Evolutionary conservation across 345 rosid genomes (phyloP).

Genomic region (Populus euphratica): DNA sequence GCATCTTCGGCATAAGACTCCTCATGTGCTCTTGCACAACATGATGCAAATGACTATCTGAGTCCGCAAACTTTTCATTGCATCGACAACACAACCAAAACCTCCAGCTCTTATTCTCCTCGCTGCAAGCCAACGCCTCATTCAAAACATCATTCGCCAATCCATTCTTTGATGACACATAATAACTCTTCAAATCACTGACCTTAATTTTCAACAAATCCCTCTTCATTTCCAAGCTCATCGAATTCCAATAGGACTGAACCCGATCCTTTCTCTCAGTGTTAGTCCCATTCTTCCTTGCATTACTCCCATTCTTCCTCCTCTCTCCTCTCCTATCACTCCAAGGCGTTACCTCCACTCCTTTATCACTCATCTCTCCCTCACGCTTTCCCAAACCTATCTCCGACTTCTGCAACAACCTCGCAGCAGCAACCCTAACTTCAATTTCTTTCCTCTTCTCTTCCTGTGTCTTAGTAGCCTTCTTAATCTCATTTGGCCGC

Average conservation of each 20-base stretch:
- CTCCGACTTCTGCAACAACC: conserved; percentile 74
- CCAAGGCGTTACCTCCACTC: conserved; percentile 38
- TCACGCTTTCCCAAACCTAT: conserved; percentile 26
- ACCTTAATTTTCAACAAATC: conserved; percentile 59
- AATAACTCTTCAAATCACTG: conserved; percentile 58
- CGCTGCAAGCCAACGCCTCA: conserved; percentile 59
- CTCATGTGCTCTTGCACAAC: conserved; percentile 75
- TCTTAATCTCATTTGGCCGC: conserved; percentile 91
- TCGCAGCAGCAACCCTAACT: conserved; percentile 90
- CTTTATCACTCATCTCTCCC: conserved; percentile 45
- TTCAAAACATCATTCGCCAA: conserved; percentile 49
- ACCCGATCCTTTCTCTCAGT: conserved; percentile 66
- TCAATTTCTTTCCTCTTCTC: conserved; percentile 94
- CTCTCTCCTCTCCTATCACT: conserved; percentile 66
- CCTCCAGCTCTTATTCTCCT: conserved; percentile 64
- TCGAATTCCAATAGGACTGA: conserved; percentile 63
- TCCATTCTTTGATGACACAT: conserved; percentile 53
- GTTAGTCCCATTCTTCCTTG: conserved; percentile 51
- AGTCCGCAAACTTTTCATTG: conserved; percentile 51
- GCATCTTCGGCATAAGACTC: conserved; percentile 67
- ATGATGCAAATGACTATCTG: conserved; percentile 75
- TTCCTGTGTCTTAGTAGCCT: conserved; percentile 83
- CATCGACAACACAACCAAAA: conserved; percentile 82
- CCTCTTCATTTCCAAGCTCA: conserved; percentile 54
- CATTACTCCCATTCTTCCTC: conserved; percentile 52